phyloP scores from a whole-genome alignment of 495 filamentous ascomycete species.

The Wilcoxina mikolae region DNA sequence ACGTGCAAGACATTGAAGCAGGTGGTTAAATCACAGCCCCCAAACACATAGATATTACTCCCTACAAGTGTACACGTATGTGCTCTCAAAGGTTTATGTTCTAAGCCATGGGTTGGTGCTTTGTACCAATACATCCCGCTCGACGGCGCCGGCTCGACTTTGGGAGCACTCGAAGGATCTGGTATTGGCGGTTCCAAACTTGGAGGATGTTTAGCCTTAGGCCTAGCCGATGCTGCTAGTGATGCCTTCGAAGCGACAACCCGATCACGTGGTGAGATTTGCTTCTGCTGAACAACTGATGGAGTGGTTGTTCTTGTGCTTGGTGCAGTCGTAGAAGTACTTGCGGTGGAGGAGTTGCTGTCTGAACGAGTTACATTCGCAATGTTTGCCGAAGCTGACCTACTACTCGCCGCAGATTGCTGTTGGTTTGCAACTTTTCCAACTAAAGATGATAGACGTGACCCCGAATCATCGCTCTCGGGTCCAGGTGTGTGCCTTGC shows the following conservation, averaged over 20 bases:
- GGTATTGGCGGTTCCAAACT: constrained; percentile 38
- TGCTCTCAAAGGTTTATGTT: constrained; percentile 44
- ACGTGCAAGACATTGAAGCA: constrained; percentile 55
- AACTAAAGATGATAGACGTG: constrained; percentile 23
- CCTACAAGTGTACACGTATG: constrained; percentile 49
- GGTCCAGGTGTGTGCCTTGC: background rate
- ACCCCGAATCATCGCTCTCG: constrained; percentile 9
- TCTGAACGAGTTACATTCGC: constrained; percentile 21
- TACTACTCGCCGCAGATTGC: background rate
- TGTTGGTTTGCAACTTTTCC: background rate
- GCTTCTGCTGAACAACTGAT: constrained; percentile 17
- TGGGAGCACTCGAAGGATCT: constrained; percentile 40
- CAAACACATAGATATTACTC: constrained; percentile 48
- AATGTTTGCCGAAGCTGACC: constrained; percentile 11
- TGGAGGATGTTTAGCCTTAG: constrained; percentile 15
- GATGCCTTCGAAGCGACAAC: constrained; percentile 24
- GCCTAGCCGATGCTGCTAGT: constrained; percentile 19
- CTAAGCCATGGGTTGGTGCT: constrained; percentile 41
- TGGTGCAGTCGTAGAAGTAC: constrained; percentile 13
- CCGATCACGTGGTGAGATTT: constrained; percentile 22
- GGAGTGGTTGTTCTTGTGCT: constrained; percentile 20
- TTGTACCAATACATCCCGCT: constrained; percentile 57
- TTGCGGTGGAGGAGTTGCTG: constrained; percentile 22
- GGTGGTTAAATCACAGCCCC: constrained; percentile 47
- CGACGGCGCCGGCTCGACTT: constrained; percentile 46